Conservation (phyloP, 2,329 filamentous ascomycete species). For the Alternaria alternata region DNA sequence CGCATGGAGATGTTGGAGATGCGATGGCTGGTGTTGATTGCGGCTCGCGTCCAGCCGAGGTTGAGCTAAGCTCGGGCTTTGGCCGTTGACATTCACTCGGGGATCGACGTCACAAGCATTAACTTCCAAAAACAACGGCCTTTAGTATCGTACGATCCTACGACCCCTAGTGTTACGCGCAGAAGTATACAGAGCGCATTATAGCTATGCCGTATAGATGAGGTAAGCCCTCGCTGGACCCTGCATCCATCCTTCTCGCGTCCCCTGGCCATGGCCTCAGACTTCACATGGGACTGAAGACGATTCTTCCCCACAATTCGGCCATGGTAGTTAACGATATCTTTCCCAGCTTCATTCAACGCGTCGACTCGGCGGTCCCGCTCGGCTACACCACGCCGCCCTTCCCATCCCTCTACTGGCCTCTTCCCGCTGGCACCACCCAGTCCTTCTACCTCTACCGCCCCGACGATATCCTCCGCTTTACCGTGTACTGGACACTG, state of each 20-base stretch:
- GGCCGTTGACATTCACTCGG: slow-evolving; percentile 23
- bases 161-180: slow-evolving; percentile 4
- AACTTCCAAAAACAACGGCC: slow-evolving; percentile 5
- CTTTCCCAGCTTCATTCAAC: slow-evolving; percentile 54
- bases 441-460: slow-evolving; percentile 74
- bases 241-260: background rate
- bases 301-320: background rate
- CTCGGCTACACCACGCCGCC: slow-evolving; percentile 71
- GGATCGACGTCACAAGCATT: slow-evolving; percentile 23
- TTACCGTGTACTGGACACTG: slow-evolving; percentile 86
- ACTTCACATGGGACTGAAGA: background rate
- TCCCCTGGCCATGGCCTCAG: background rate
- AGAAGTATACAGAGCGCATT: background rate
- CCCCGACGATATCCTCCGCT: slow-evolving; percentile 81
- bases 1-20: slow-evolving; percentile 7
- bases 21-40: slow-evolving; percentile 29
- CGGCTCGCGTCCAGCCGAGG: slow-evolving; percentile 39
- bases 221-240: slow-evolving; percentile 29
- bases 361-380: slow-evolving; percentile 57
- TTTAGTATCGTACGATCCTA: background rate
- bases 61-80: slow-evolving; percentile 26
- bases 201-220: slow-evolving; percentile 41
- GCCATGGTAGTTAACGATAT: slow-evolving; percentile 8
- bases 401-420: slow-evolving; percentile 86
- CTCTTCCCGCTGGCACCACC: slow-evolving; percentile 64